Evolutionary conservation across 2,329 filamentous ascomycete species (phyloP).

Genomic region (Celoporthe dispersa): DNA sequence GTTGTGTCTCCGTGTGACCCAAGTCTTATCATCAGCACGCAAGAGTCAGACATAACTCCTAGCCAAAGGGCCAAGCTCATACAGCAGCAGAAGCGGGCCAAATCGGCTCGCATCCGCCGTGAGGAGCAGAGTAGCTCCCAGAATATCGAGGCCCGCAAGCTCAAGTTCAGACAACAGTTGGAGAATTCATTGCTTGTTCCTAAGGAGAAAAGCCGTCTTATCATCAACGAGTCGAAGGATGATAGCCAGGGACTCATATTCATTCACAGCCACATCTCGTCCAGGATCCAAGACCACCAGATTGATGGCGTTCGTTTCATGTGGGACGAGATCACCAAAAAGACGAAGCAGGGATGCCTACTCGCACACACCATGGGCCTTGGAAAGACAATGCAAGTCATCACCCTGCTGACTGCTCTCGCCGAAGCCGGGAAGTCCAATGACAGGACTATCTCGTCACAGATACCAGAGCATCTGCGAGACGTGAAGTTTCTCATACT

Average conservation of each 20-base stretch:
- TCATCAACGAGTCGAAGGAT: constrained; percentile 70
- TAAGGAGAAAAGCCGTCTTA: constrained; percentile 55
- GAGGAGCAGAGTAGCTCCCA: constrained; percentile 58
- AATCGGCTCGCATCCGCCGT: constrained; percentile 57
- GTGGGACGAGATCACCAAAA: constrained; percentile 80
- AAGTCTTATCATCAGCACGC: constrained; percentile 49
- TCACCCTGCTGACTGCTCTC: constrained; percentile 79
- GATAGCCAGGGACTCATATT: constrained; percentile 65
- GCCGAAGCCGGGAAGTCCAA: constrained; percentile 65
- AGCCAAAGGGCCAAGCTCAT: constrained; percentile 49
- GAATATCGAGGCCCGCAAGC: constrained; percentile 52
- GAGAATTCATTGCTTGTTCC: constrained; percentile 47
- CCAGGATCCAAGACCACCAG: constrained; percentile 77
- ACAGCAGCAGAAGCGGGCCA: constrained; percentile 50
- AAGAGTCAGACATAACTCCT: constrained; percentile 38
- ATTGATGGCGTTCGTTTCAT: constrained; percentile 82
- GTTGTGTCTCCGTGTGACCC: constrained; percentile 28
- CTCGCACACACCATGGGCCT: constrained; percentile 90
- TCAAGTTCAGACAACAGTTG: constrained; percentile 51
- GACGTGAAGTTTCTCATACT: constrained; percentile 70
- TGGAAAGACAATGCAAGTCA: constrained; percentile 90
- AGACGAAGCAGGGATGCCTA: constrained; percentile 73
- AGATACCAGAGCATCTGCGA: constrained; percentile 71
- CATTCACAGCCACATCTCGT: constrained; percentile 66
- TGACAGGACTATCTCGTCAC: constrained; percentile 59